Evolutionary conservation across 805 yeast species (phyloP).

Genomic region (Schwanniomyces sp.): DNA sequence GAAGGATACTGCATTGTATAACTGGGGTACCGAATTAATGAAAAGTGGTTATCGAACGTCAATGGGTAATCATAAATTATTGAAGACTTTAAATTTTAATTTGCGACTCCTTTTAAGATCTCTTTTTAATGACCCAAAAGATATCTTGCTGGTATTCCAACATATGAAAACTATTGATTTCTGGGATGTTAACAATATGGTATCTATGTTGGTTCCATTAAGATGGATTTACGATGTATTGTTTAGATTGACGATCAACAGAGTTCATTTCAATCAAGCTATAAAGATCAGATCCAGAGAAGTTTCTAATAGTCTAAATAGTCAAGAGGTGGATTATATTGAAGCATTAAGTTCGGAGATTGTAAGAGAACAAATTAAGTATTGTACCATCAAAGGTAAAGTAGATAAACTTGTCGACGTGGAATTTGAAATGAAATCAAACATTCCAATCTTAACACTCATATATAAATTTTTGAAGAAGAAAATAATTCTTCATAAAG

Average conservation of each 20-base stretch:
- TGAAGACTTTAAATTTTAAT: conserved; percentile 15
- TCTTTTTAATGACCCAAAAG: conserved; percentile 1
- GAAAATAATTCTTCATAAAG: conserved; percentile 1
- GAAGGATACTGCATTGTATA: conserved; percentile 10
- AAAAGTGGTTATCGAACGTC: conserved; percentile 37
- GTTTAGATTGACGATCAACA: conserved; percentile 32
- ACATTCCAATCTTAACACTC: conserved; percentile 1
- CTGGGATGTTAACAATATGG: conserved; percentile 29
- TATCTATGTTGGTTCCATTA: conserved; percentile 32
- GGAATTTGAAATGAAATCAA: conserved; percentile 1
- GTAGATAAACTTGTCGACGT: conserved; percentile 1
- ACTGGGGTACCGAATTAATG: conserved; percentile 33
- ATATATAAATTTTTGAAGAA: conserved; percentile 3
- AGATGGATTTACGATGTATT: conserved; percentile 38
- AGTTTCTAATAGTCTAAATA: conserved; percentile 28
- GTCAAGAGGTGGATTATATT: conserved; percentile 18
- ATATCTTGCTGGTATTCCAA: conserved; percentile 4
- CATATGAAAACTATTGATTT: conserved; percentile 23
- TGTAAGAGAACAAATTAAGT: conserved; percentile 7
- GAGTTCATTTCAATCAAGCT: conserved; percentile 28
- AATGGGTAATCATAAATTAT: conserved; percentile 34
- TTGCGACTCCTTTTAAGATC: not conserved
- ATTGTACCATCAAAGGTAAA: conserved; percentile 5
- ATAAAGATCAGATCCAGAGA: conserved; percentile 29
- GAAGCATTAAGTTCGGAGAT: conserved; percentile 18